A percentile compares a stretch with the other conserved stretches of the same genome.
Evolutionary conservation across 805 yeast genomes (phyloP).

Genomic region (Wickerhamiella spandovensis): DNA sequence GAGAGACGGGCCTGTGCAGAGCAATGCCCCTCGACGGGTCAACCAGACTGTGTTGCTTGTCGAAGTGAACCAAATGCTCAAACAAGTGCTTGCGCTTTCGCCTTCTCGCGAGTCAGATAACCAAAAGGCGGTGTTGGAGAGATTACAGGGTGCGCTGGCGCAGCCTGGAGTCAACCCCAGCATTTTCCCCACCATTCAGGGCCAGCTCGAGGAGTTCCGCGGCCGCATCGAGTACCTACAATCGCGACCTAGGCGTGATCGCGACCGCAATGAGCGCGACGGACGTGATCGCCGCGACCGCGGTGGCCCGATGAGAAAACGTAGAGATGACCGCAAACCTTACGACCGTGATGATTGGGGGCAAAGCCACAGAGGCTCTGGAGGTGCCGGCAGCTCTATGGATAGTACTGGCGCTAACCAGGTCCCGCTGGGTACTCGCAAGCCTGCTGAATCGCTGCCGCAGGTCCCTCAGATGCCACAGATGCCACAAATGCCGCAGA

Average conservation of each 20-base stretch:
- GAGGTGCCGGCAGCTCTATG: not conserved
- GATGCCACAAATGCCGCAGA: too few relatives aligned
- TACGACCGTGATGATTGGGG: conserved; percentile 1
- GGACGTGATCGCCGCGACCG: not conserved
- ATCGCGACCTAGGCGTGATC: not conserved
- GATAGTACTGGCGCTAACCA: conserved; percentile 11
- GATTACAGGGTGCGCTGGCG: conserved; percentile 20
- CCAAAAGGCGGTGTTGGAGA: conserved; percentile 21
- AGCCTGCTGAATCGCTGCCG: not conserved
- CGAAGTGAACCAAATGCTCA: conserved; percentile 21
- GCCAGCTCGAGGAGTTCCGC: conserved; percentile 18
- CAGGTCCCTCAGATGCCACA: not conserved
- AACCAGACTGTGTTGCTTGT: conserved; percentile 20
- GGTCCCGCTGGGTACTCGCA: conserved; percentile 12
- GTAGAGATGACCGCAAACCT: not conserved
- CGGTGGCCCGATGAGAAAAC: not conserved
- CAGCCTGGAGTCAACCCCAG: conserved; percentile 20
- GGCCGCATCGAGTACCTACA: conserved; percentile 2
- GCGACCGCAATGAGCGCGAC: not conserved
- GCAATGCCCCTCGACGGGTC: not conserved
- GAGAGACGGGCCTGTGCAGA: not conserved
- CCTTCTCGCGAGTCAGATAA: conserved; percentile 17
- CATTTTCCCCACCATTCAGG: conserved; percentile 19
- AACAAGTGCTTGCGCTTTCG: conserved; percentile 10
- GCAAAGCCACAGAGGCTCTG: not conserved